These are phyloP conservation scores for Ambrosiella beaveri DNA, from an alignment of 2,329 filamentous ascomycete genomes.

Conservation along the genomic window DNA sequence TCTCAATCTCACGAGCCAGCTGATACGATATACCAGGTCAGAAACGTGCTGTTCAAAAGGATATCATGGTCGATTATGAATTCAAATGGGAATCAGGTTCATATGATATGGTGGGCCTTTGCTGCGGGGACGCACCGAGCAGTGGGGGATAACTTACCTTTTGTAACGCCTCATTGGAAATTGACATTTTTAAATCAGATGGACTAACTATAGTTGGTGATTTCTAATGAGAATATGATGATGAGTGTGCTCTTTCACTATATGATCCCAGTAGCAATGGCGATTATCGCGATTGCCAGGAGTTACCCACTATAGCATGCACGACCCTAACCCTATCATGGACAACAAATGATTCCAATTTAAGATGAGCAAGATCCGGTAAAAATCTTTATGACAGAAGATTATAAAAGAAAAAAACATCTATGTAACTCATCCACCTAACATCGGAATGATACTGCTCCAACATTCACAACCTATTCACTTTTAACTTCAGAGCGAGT, in stretches of 20 bases:
- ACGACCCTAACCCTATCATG: background rate
- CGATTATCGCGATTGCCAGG: background rate
- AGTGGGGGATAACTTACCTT: conserved; percentile 44
- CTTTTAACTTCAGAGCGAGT: background rate
- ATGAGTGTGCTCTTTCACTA: too few relatives aligned
- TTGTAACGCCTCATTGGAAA: conserved; percentile 82
- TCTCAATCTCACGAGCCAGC: conserved; percentile 88
- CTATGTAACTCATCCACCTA: background rate
- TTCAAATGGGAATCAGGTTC: too few relatives aligned
- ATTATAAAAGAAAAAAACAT: too few relatives aligned
- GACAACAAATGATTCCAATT: too few relatives aligned
- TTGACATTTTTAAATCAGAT: conserved; percentile 48
- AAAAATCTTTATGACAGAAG: background rate
- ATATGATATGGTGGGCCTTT: too few relatives aligned
- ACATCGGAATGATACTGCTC: background rate
- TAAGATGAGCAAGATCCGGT: too few relatives aligned
- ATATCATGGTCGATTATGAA: background rate
- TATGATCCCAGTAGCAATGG: background rate
- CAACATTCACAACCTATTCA: background rate
- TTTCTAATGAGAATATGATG: background rate
- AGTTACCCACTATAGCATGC: background rate
- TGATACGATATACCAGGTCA: conserved; percentile 22
- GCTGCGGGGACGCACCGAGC: too few relatives aligned
- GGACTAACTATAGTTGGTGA: background rate
- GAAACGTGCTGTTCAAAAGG: background rate